Percentiles rank a stretch among this genome's conserved stretches.
These are phyloP conservation scores for Platismatia glauca DNA, from an alignment of 495 filamentous ascomycete genomes.

Conservation along the genomic window DNA sequence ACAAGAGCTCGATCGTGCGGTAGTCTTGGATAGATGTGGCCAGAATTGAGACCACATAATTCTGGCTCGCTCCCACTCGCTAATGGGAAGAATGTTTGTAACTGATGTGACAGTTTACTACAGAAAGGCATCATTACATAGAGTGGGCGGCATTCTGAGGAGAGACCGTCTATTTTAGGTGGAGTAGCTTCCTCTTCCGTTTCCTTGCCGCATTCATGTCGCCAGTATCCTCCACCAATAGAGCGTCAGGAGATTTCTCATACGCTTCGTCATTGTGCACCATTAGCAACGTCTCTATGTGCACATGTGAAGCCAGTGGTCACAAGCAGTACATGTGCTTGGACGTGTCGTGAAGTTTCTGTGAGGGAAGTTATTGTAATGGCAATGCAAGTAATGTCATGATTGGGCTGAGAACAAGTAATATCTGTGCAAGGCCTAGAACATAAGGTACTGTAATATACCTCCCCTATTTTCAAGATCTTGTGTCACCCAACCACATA, in stretches of 20 bases:
- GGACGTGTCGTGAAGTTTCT: not conserved
- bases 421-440: not conserved
- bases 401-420: not conserved
- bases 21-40: slow-evolving; percentile 25
- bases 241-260: not conserved
- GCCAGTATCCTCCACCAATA: not conserved
- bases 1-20: slow-evolving; percentile 65
- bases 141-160: slow-evolving; percentile 9
- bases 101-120: not conserved
- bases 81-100: no score
- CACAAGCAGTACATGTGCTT: not conserved
- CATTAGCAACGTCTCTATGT: not conserved
- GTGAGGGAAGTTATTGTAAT: not conserved
- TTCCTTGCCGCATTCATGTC: not conserved
- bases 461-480: not conserved
- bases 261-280: not conserved
- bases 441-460: not conserved
- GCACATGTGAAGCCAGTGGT: not conserved
- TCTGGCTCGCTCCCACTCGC: no score
- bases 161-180: slow-evolving; percentile 5
- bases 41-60: slow-evolving; percentile 1
- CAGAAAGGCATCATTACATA: slow-evolving; percentile 1
- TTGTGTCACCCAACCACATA: not conserved
- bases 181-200: slow-evolving; percentile 6
- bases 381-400: not conserved